Percentiles rank a stretch among this genome's conserved stretches.
Conservation (phyloP, 2,329 filamentous ascomycete genomes). For the Phaeoacremonium minimum region DNA sequence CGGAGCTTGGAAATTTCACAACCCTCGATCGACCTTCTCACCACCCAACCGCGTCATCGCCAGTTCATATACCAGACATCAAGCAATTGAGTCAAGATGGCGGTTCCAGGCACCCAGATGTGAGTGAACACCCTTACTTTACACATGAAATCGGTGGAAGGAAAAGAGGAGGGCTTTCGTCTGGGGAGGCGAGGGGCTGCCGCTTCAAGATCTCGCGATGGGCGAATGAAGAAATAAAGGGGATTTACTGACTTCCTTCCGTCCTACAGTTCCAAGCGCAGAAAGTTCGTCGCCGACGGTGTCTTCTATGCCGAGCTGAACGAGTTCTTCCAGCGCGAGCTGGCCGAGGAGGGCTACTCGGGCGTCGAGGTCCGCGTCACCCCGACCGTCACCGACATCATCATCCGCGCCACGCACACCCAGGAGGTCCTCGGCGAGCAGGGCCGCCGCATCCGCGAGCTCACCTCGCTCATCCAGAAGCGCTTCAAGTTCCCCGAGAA, state of each 20-base stretch:
- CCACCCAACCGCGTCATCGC: no score
- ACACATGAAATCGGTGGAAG: no score
- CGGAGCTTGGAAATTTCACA: no score
- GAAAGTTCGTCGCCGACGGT: constrained; percentile 96
- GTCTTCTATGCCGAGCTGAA: constrained; percentile 99
- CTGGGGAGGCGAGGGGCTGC: background rate
- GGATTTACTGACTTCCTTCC: constrained; percentile 4
- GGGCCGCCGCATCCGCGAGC: constrained; percentile 98
- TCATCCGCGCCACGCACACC: constrained; percentile 99
- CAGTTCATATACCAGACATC: no score
- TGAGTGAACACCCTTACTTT: constrained; percentile 33
- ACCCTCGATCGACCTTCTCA: no score
- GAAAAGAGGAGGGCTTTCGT: background rate
- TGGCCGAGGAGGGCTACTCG: constrained; percentile 99
- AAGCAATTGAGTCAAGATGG: constrained; percentile 46
- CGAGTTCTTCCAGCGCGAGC: constrained; percentile 99
- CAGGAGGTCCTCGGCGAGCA: constrained; percentile 99
- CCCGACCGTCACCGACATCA: constrained; percentile 99
- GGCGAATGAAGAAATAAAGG: background rate
- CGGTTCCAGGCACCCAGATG: constrained; percentile 59
- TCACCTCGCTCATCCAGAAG: constrained; percentile 99
- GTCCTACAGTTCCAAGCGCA: constrained; percentile 72
- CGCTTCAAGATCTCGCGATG: background rate
- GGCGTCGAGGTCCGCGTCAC: constrained; percentile 99
- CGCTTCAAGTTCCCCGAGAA: constrained; percentile 99